phyloP scores from a whole-genome alignment of 1,284 basidiomycete genomes.

The Cryptococcus sp. region DNA sequence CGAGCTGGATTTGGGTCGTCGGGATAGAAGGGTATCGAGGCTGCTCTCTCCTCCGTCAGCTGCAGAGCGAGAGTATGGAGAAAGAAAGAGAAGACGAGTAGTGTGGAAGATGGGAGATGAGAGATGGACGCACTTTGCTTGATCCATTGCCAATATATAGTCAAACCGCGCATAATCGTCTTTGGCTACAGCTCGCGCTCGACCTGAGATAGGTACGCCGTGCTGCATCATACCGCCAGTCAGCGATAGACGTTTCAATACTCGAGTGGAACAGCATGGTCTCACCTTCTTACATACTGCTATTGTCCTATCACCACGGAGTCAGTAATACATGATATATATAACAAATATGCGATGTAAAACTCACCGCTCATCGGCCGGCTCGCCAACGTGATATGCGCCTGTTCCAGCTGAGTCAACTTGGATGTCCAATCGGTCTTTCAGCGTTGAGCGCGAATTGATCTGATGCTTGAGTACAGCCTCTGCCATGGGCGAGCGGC shows the following conservation, averaged over 20 bases:
- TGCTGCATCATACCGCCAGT: constrained; percentile 27
- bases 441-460: constrained; percentile 25
- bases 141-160: constrained; percentile 57
- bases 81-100: background rate
- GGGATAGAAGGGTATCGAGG: constrained; percentile 47
- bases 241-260: background rate
- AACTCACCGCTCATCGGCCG: constrained; percentile 48
- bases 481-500: constrained; percentile 54
- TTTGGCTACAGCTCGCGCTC: constrained; percentile 47
- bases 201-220: constrained; percentile 49
- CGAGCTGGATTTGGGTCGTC: constrained; percentile 34
- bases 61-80: background rate
- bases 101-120: constrained; percentile 1
- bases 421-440: constrained; percentile 24
- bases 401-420: constrained; percentile 54
- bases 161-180: constrained; percentile 53
- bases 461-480: constrained; percentile 49
- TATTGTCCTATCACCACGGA: constrained; percentile 44
- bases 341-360: background rate
- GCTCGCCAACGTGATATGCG: constrained; percentile 53
- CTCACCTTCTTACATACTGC: constrained; percentile 49
- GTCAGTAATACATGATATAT: background rate
- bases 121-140: constrained; percentile 36
- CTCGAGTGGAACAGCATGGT: background rate
- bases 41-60: constrained; percentile 28